Evolutionary conservation across 2,329 filamentous ascomycete species (phyloP).

Genomic region (Trichoderma sp.): DNA sequence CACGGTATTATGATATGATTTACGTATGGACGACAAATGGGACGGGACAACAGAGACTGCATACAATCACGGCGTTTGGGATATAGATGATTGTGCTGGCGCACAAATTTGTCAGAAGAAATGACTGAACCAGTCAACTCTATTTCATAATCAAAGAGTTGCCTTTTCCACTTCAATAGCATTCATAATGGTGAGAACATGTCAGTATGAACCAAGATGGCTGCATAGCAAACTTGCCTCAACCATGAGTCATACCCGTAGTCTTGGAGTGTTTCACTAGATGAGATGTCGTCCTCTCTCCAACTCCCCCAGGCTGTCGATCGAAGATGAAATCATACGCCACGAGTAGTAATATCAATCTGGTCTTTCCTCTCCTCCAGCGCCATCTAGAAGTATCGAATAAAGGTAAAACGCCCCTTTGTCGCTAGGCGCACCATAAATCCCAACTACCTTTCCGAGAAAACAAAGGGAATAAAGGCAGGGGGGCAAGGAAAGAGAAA

Average conservation of each 20-base stretch:
- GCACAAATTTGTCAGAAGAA: background rate
- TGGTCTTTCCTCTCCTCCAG: background rate
- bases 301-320: background rate
- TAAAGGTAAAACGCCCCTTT: conserved; percentile 14
- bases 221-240: background rate
- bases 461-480: background rate
- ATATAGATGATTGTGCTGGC: background rate
- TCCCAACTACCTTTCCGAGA: background rate
- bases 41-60: background rate
- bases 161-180: background rate
- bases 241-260: background rate
- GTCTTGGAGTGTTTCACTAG: background rate
- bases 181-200: background rate
- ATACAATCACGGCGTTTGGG: conserved; percentile 9
- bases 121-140: background rate
- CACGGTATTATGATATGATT: background rate
- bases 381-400: conserved; percentile 11
- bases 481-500: background rate
- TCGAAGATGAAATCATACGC: background rate
- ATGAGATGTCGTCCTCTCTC: background rate
- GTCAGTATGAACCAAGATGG: background rate
- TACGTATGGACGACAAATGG: background rate
- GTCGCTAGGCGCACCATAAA: background rate
- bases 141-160: background rate
- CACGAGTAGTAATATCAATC: background rate